Conservation (phyloP, 371 early-diverging fungal genomes). For the Ordospora pajunii region DNA sequence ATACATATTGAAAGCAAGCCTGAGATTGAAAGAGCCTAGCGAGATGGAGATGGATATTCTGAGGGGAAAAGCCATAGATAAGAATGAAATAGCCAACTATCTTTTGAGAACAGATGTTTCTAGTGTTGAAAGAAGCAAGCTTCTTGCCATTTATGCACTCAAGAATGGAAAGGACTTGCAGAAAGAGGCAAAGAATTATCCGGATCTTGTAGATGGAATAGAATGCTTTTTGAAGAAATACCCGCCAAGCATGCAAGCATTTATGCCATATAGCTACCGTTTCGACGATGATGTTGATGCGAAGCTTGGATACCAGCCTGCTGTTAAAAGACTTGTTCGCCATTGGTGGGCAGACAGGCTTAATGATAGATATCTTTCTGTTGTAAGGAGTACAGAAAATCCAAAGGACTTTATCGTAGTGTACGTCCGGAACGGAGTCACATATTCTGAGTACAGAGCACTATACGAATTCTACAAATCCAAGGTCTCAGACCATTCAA, state of each 20-base stretch:
- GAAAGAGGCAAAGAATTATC: background rate
- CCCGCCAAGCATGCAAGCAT: background rate
- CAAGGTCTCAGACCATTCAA: background rate
- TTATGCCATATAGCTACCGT: background rate
- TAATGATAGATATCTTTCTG: constrained; percentile 20
- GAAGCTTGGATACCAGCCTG: constrained; percentile 56
- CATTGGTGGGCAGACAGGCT: constrained; percentile 36
- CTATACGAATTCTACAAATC: background rate
- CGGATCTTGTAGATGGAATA: constrained; percentile 35
- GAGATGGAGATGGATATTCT: background rate
- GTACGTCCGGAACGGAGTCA: constrained; percentile 52
- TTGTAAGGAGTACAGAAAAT: background rate
- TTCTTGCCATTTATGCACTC: constrained; percentile 28
- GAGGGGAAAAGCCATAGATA: background rate
- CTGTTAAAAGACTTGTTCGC: constrained; percentile 35
- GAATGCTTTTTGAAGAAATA: constrained; percentile 29
- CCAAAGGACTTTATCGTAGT: constrained; percentile 40
- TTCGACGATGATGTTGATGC: constrained; percentile 33
- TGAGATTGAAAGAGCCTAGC: constrained; percentile 19
- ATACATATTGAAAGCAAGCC: constrained; percentile 39
- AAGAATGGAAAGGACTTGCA: constrained; percentile 2
- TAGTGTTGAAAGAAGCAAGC: background rate
- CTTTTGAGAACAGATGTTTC: constrained; percentile 15
- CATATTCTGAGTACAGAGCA: constrained; percentile 54
- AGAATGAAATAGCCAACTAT: constrained; percentile 17